Base-by-base conservation (phyloP, 192 early-diverging fungal species). In the Rhizophagus clarus region DNA sequence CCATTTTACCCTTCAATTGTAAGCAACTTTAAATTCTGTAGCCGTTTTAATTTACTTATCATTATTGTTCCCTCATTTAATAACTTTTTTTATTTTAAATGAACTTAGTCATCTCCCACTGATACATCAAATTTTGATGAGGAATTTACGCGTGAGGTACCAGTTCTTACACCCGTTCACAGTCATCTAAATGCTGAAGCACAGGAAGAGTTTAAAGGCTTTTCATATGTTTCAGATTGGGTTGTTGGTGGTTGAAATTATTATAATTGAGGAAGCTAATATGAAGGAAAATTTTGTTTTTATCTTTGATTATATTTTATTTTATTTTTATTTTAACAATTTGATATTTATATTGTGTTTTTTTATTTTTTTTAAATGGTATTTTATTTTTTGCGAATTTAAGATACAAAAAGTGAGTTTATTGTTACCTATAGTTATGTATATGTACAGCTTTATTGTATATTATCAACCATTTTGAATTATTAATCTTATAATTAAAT, bases 81-180 rank as follows among this genome's bases (percentile, higher is more conserved):
- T 7, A 49, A 68, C 24, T 6, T 26, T 20, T 10, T 56, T 45
- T 10, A 15, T 32, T 42, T 15, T 67, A 26, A 26, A 34, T 56
- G 11, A 20, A 60, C 60, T 79, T 70, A 79, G 77, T 56, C 77
- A 70, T 79, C 87, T 34, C 91, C 94, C 60, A 91, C 94, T 20
- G 98, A 99, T 81, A 93, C 94, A 15, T 98, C 96, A 49, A 99
- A 99, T 92, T 99, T 99, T 93, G 98, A 99, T 81, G 91, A 93
- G 24, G 97, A 99, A 88, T 99, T 99, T 80, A 99, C 98, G n/a
- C 88, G 89, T 51, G 97, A 99, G 88, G 86, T 89, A 70, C 97
- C 98, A 2, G 95, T 96, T 1, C 82, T 99, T 72, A 99, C 98
- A 22, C 98, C 97, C 0, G 93, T 95, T 63, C 92, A 96, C 72